Evolutionary conservation across 2,329 filamentous ascomycete species (phyloP).

Genomic region (Colletotrichum incanum): DNA sequence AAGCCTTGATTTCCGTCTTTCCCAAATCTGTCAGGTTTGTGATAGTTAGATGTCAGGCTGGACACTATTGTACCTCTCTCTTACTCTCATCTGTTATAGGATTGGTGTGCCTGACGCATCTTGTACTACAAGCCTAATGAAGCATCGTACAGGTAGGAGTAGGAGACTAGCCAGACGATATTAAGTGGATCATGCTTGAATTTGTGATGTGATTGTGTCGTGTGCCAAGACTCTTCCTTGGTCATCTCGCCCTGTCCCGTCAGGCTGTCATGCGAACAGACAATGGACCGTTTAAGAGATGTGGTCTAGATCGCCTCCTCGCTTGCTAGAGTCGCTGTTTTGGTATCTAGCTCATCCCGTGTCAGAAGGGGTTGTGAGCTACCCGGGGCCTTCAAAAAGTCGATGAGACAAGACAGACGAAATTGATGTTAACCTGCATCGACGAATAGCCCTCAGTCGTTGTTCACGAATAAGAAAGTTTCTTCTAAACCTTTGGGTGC

Average conservation of each 20-base stretch:
- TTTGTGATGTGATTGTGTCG: constrained; percentile 5
- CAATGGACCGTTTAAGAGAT: not conserved
- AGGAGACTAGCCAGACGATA: not conserved
- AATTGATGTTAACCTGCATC: not conserved
- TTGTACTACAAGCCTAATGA: constrained; percentile 18
- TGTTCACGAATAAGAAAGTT: not conserved
- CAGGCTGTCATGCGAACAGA: not conserved
- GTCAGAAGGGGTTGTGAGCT: constrained; percentile 8
- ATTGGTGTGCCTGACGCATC: constrained; percentile 36
- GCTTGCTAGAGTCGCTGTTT: not conserved
- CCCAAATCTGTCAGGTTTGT: not conserved
- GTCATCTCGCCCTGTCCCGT: not conserved
- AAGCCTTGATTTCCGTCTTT: not conserved
- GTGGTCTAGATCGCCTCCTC: not conserved
- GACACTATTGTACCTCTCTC: not conserved
- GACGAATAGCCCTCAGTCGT: not conserved
- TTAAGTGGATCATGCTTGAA: not conserved
- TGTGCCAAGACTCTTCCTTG: not conserved
- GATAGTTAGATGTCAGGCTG: not conserved
- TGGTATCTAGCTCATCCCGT: not conserved
- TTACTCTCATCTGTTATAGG: constrained; percentile 1
- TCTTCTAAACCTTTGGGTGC: not conserved
- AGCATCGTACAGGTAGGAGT: not conserved
- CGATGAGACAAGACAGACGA: not conserved
- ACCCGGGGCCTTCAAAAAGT: not conserved